Base-by-base conservation (phyloP, 768 basidiomycete species). In the Candolleomyces eurysporus region DNA sequence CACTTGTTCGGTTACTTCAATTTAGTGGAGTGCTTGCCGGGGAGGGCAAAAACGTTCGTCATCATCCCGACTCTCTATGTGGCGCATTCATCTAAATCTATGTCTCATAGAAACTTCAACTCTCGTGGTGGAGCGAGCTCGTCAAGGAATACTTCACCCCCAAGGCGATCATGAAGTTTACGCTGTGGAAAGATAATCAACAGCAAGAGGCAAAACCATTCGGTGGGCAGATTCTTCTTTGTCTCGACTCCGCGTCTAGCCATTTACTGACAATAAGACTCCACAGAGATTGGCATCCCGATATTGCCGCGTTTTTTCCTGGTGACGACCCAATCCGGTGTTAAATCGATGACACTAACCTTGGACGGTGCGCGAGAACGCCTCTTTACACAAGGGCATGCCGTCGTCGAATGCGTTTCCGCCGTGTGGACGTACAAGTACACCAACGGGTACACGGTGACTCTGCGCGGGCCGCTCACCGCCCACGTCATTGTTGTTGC, bases 131-230 rank as follows among this genome's bases (percentile, higher is more conserved):
- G 92, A 76, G 78, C 11, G 75, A 76, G 3, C 67, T 91, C 42
- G 82, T 92, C 61, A 78, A 79, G 53, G 84, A 88, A 31, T 92
- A 87, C 64, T 94, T 93, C 68, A 84, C 84, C 9, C 81, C 85
- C 2, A 84, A 84, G 61, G 88, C 90, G 21, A 73, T 83, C 50
- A 85, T 93, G 84, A 90, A 86, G 70, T 80, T 94, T 65, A 92
- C 90, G 3, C 74, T 94, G n/a, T 93, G 92, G 92, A 91, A 91
- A 69, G 91, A 92, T 71, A 92, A 90, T 66, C 84, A 86, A 68
- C 82, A 79, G 66, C 82, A 79, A 26, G 92, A 93, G 68, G 91
- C 91, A 36, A 94, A 92, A 67, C 88, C 88, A 9, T 92, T 94
- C 66, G 91, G 92, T 93, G 58, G 52, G 89, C 36, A 36, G 8